Base-by-base conservation (phyloP, 2,329 filamentous ascomycete species). In the Paracorniculantispora psalliotae region DNA sequence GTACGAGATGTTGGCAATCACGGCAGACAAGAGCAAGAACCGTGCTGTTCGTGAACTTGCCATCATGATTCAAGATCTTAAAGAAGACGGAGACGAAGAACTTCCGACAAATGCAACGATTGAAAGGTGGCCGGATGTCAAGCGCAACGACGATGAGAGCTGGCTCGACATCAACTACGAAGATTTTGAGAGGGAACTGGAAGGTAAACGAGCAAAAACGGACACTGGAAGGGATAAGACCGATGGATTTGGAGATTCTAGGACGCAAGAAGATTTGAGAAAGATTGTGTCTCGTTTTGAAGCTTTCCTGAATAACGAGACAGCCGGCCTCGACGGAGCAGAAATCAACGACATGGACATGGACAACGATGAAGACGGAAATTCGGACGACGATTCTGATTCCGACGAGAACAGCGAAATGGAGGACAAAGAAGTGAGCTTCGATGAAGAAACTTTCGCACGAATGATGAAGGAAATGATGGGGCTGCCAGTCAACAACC, bases 251-350 rank as follows among this genome's bases (percentile, higher is more conserved):
- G 89, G 88, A 1, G 86, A 92, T 68, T 76, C 81, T 4, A 79
- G 78, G 25, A 83, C 87, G 0, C 86, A 92, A 67, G 85, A 86
- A 4, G 89, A 96, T 69, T 77, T 99, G 23, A 87, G 89, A 57
- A 93, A 93, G 68, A 96, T 97, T 70, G 94, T 99, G 0, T 88
- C 90, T 49, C 85, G 91, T n/a, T 97, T 99, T 67, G 92, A 97
- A 68, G 80, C 89, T 13, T 97, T 99, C 66, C 74, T 99, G 48
- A 90, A 96, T 59, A 91, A 97, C 66, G 89, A 96, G 12, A 82
- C 81, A 48, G 91, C 92, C 0, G 92, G 90, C 1, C 71, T 86
- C 6, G 92, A 96, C 49, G 93, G 92, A 0, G 90, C 87, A 0
- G 86, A 91, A 61, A 72, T 90, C 13, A 79, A 82, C 61, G 88